Conservation (phyloP, 768 basidiomycete genomes). For the Lactarius hengduanensis region DNA sequence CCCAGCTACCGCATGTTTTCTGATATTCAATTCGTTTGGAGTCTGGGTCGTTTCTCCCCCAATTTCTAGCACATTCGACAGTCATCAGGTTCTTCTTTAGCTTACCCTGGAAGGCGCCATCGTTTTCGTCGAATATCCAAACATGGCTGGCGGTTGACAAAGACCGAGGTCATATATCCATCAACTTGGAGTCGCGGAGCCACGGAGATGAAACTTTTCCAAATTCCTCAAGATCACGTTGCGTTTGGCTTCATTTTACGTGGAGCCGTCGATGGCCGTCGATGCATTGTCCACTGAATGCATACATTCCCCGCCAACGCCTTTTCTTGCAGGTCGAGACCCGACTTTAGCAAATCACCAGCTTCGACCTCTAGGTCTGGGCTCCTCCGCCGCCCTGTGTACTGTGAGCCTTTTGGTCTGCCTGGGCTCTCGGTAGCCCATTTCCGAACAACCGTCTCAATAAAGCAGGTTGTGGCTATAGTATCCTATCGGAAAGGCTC, state of each 20-base stretch:
- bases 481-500: background rate
- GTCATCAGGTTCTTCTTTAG: background rate
- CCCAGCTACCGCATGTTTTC: conserved; percentile 3
- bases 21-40: background rate
- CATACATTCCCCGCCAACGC: background rate
- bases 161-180: background rate
- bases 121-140: conserved; percentile 2
- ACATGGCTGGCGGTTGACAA: background rate
- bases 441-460: background rate
- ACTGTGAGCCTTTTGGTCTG: background rate
- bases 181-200: conserved; percentile 12
- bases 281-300: background rate
- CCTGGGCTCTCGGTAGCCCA: background rate
- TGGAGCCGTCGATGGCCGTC: background rate
- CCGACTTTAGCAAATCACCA: conserved; percentile 2
- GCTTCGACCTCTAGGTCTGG: background rate
- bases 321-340: conserved; percentile 5
- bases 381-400: background rate
- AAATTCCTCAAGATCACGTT: conserved; percentile 1
- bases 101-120: background rate
- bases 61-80: background rate
- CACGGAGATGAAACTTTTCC: conserved; percentile 22
- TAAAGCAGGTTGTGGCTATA: background rate
- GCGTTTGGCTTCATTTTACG: background rate
- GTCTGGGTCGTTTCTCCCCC: background rate